phyloP scores from a whole-genome alignment of 495 filamentous ascomycete genomes.

The Choiromyces venosus region DNA sequence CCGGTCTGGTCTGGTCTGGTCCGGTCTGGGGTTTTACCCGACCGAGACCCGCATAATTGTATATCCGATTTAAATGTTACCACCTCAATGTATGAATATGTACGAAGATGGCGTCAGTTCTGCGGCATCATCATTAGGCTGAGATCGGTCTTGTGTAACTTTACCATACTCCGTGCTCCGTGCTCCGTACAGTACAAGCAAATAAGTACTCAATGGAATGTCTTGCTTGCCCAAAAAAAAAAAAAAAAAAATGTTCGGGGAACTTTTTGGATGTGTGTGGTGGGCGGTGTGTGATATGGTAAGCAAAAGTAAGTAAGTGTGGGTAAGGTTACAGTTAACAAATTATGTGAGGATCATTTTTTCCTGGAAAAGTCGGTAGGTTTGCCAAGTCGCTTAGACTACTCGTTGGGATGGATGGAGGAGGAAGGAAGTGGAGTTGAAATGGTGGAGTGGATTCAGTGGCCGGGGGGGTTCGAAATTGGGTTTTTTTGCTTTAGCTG shows the following conservation, averaged over 20 bases:
- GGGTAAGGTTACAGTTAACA: slow-evolving; percentile 13
- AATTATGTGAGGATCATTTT: not conserved
- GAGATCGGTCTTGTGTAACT: slow-evolving; percentile 37
- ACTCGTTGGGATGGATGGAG: no score
- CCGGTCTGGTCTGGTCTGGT: no score
- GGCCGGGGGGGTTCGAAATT: not conserved
- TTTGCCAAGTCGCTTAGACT: not conserved
- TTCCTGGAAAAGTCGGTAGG: not conserved
- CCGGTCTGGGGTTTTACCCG: slow-evolving; percentile 28
- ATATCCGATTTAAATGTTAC: slow-evolving; percentile 36
- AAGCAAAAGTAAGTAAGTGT: no score
- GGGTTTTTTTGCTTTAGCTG: not conserved
- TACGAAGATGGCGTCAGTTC: slow-evolving; percentile 38
- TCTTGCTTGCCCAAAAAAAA: slow-evolving; percentile 23
- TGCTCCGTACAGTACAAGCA: no score
- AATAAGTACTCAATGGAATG: slow-evolving; percentile 24
- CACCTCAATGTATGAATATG: no score
- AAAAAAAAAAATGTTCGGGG: slow-evolving; percentile 9
- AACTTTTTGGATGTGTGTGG: slow-evolving; percentile 25
- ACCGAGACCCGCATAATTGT: slow-evolving; percentile 34
- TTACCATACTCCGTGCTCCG: no score
- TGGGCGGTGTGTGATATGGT: no score
- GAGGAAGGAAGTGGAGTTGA: not conserved
- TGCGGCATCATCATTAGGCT: slow-evolving; percentile 34
- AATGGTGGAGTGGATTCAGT: no score